Base-by-base conservation (phyloP, 441 rosid genomes). In the Populus tomentosa region DNA sequence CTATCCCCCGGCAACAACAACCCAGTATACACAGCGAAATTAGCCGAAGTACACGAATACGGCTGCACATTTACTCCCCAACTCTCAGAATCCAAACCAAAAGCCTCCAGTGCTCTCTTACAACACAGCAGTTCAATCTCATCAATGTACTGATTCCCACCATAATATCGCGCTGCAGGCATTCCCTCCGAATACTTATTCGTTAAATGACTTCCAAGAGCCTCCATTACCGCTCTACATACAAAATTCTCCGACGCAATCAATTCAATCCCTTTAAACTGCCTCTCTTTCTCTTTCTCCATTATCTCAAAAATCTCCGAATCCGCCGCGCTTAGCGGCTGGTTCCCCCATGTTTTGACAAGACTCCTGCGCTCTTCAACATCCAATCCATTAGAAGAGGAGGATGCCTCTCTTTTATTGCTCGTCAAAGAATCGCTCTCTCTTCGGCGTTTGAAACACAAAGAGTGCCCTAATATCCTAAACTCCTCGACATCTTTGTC, bases 61-160 rank as follows among this genome's bases (percentile, higher is more conserved):
- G 97, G 98, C 87, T 92, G 98, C 66, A 94, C 98, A 72, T 95
- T 95, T n/a, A 92, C 99, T 73, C 97, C 97, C 97, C 98, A 95
- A 61, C 83, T 88, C 64, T 88, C 91, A 38, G 91, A 73, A 71
- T 94, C 94, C 70, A 95, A 86, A 78, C 81, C 79, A 77, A 95
- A 95, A 18, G 98, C 99, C 16, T 67, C 84, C 79, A 95, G 83
- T 10, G 99, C 99, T 72, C 99, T 87, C 66, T 79, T 85, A 36
- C 87, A 84, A 82, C 99, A 94, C 0, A 95, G 85, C 32, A 77
- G 84, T 84, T 95, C 99, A 64, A 94, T 94, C 82, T 91, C 88
- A 78, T 95, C 99, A 5, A 95, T 92, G 75, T 80, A 85, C 66
- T 92, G 91, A 83, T 94, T 94, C 66, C 98, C 99, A 2, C 89